Conservation (phyloP, 1,139 yeast species). For the Kodamaea anthophila region DNA sequence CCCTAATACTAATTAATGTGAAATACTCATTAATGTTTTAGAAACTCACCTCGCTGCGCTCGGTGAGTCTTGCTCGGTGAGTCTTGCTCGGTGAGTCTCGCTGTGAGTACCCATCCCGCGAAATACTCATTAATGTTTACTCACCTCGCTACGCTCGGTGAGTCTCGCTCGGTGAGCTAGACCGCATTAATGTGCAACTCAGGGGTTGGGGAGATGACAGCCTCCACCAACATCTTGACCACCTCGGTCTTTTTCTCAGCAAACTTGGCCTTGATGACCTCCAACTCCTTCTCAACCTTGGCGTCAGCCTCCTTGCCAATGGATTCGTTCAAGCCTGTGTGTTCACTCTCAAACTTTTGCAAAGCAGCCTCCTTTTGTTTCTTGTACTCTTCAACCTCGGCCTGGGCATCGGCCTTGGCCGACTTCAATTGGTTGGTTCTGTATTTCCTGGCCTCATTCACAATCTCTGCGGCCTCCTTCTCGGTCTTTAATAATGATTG, state of each 20-base stretch:
- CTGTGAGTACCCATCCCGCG: slow-evolving; percentile 17
- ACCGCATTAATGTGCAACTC: slow-evolving; percentile 75
- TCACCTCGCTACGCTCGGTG: too few species aligned
- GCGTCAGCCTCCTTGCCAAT: slow-evolving; percentile 71
- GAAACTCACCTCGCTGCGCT: too few species aligned
- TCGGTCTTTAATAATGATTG: slow-evolving; percentile 57
- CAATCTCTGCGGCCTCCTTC: slow-evolving; percentile 93
- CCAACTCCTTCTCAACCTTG: slow-evolving; percentile 53
- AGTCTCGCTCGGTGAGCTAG: too few species aligned
- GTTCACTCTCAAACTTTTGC: slow-evolving; percentile 61
- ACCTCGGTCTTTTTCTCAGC: slow-evolving; percentile 60
- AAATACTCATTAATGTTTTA: too few species aligned
- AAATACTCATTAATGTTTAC: slow-evolving; percentile 1
- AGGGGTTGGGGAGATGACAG: slow-evolving; percentile 75
- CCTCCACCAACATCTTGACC: slow-evolving; percentile 68
- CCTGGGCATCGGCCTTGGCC: slow-evolving; percentile 88
- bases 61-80: too few species aligned
- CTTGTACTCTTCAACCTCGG: slow-evolving; percentile 85
- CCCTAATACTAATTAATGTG: too few species aligned
- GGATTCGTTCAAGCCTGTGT: slow-evolving; percentile 59
- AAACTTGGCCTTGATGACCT: slow-evolving; percentile 57
- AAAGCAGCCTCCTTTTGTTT: slow-evolving; percentile 78
- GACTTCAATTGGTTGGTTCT: slow-evolving; percentile 88
- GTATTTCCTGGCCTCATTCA: slow-evolving; percentile 78
- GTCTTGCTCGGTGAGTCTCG: too few species aligned